Evolutionary conservation across 306 rosid genomes (phyloP).

Genomic region (Vigna reflexopilosa): DNA sequence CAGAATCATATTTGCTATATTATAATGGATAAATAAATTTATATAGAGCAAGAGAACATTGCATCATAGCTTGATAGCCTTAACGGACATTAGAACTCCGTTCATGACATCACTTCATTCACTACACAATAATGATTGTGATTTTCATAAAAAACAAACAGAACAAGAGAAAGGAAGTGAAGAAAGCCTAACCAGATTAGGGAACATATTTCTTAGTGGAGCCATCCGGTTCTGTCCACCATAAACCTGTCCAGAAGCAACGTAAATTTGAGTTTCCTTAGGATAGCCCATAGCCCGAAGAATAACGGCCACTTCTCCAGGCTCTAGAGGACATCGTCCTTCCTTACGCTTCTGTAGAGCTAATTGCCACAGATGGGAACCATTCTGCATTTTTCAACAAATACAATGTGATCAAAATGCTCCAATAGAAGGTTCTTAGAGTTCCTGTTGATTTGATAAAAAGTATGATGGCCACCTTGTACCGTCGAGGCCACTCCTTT

Average conservation of each 20-base stretch:
- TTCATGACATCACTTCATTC: conserved; percentile 24
- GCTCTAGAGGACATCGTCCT: conserved; percentile 98
- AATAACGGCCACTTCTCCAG: conserved; percentile 98
- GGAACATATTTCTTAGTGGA: conserved; percentile 94
- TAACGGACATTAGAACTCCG: conserved; percentile 2
- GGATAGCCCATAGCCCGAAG: conserved; percentile 99
- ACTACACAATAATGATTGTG: neutral
- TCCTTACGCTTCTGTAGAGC: conserved; percentile 99
- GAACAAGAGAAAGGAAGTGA: neutral
- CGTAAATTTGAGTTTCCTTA: conserved; percentile 97
- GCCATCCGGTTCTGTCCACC: conserved; percentile 99
- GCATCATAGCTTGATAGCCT: conserved; percentile 34
- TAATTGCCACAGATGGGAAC: conserved; percentile 98
- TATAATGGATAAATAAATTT: neutral
- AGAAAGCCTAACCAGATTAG: conserved; percentile 71
- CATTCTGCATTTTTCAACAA: conserved; percentile 75
- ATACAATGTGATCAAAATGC: conserved; percentile 36
- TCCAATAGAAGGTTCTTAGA: conserved; percentile 33
- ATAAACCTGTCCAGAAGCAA: conserved; percentile 98
- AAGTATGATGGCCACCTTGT: conserved; percentile 69
- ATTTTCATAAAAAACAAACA: conserved; percentile 5
- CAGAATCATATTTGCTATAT: neutral
- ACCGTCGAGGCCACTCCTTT: conserved; percentile 99
- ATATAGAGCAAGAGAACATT: neutral
- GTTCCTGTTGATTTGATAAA: conserved; percentile 30